Evolutionary conservation across 2,329 filamentous ascomycete genomes (phyloP).

Genomic region (Cladosporium halotolerans): DNA sequence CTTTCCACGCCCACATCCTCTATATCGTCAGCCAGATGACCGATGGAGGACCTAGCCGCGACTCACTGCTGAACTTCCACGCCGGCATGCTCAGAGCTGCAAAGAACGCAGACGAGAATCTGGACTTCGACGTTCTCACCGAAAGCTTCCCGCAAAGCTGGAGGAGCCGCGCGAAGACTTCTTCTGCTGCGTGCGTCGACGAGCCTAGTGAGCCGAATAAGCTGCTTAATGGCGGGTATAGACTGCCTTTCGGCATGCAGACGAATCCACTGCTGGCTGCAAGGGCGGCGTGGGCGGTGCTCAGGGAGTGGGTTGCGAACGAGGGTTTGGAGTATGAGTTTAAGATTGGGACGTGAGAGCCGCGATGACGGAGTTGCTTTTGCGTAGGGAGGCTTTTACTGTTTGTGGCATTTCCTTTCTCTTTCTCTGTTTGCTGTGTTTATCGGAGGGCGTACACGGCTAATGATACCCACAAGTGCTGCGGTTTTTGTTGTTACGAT

Average conservation of each 20-base stretch:
- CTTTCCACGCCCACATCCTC: constrained; percentile 35
- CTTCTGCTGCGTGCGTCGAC: constrained; percentile 17
- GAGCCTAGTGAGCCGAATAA: constrained; percentile 22
- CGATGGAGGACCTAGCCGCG: not conserved
- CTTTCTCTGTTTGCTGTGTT: not conserved
- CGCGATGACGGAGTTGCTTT: not conserved
- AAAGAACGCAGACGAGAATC: constrained; percentile 13
- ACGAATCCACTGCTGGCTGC: constrained; percentile 41
- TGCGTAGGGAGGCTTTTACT: not conserved
- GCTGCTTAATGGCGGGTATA: constrained; percentile 33
- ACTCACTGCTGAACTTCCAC: constrained; percentile 1
- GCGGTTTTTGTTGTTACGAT: not conserved
- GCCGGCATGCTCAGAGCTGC: constrained; percentile 1
- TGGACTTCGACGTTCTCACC: constrained; percentile 20
- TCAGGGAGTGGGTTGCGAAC: constrained; percentile 36
- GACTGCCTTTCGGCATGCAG: constrained; percentile 35
- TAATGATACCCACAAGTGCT: not conserved
- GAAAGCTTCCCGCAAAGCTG: constrained; percentile 32
- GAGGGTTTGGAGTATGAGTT: constrained; percentile 5
- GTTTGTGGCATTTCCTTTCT: not conserved
- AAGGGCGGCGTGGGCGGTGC: constrained; percentile 36
- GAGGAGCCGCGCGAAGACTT: constrained; percentile 27
- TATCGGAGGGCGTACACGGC: not conserved
- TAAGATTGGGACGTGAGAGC: not conserved
- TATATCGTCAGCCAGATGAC: constrained; percentile 13